Percentiles rank a stretch among this genome's conserved stretches.
Evolutionary conservation across 495 filamentous ascomycete genomes (phyloP).

Genomic region (Xanthoparmelia taractica): DNA sequence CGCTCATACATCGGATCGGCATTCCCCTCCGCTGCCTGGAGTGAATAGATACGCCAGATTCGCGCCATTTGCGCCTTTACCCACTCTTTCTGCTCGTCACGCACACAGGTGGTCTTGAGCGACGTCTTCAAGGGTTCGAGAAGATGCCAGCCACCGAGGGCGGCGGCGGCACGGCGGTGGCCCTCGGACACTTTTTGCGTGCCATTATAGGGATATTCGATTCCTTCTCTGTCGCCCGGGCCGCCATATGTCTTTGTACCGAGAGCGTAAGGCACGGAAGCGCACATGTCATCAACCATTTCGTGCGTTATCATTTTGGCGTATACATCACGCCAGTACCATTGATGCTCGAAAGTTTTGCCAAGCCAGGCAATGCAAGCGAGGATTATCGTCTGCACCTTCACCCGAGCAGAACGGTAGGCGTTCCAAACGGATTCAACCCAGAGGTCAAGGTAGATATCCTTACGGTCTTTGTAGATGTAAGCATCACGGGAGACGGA

Average conservation of each 20-base stretch:
- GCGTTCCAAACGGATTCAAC: conserved; percentile 55
- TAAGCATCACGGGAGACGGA: conserved; percentile 30
- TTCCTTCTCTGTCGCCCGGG: conserved; percentile 28
- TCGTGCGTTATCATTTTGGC: conserved; percentile 26
- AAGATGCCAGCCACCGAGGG: conserved; percentile 37
- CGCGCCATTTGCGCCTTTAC: conserved; percentile 31
- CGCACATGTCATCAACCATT: conserved; percentile 38
- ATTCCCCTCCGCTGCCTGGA: conserved; percentile 3
- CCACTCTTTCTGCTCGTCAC: conserved; percentile 30
- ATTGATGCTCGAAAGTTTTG: conserved; percentile 12
- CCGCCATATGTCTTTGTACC: conserved; percentile 34
- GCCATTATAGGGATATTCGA: conserved; percentile 36
- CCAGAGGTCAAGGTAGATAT: conserved; percentile 54
- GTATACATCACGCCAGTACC: conserved; percentile 22
- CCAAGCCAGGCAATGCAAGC: conserved; percentile 22
- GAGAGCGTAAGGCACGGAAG: conserved; percentile 36
- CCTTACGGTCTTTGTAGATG: conserved; percentile 47
- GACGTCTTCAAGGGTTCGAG: conserved; percentile 21
- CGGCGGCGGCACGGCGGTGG: conserved; percentile 31
- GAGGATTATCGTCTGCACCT: conserved; percentile 46
- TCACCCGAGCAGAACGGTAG: conserved; percentile 52
- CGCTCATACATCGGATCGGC: conserved; percentile 9
- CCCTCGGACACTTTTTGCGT: conserved; percentile 27
- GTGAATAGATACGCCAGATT: conserved; percentile 31
- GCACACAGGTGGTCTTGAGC: conserved; percentile 16